These are phyloP conservation scores for Ustilago hordei DNA, from an alignment of 1,284 basidiomycete species.

Conservation along the genomic window DNA sequence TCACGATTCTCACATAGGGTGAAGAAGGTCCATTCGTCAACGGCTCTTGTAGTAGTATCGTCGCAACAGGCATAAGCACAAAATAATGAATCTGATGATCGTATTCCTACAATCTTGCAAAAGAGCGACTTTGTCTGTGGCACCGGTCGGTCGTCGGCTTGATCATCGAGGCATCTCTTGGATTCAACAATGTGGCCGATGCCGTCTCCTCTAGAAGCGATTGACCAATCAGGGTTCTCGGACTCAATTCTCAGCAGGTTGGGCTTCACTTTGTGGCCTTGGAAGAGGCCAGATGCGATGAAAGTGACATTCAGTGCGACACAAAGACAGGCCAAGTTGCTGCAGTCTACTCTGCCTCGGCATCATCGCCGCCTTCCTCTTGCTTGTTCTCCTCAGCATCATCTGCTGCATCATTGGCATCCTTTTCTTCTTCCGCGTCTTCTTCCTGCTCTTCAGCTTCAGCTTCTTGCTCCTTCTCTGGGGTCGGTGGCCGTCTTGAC, in stretches of 20 bases:
- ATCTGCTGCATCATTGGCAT: constrained; percentile 2
- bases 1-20: constrained; percentile 25
- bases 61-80: constrained; percentile 32
- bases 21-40: constrained; percentile 30
- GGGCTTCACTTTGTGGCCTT: background rate
- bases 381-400: constrained; percentile 3
- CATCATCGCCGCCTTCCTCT: background rate
- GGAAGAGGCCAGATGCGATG: background rate
- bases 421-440: constrained; percentile 10
- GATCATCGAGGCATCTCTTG: background rate
- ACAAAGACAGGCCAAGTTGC: constrained; percentile 4
- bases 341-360: constrained; percentile 4
- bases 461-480: constrained; percentile 11
- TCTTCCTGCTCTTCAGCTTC: constrained; percentile 6
- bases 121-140: background rate
- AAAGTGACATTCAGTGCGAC: background rate
- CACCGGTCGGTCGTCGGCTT: background rate
- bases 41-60: constrained; percentile 48
- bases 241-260: background rate
- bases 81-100: constrained; percentile 31
- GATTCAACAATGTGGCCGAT: background rate
- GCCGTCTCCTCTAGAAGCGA: background rate
- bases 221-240: background rate
- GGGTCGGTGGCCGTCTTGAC: constrained; percentile 18
- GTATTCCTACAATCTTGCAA: background rate